Percentiles rank a stretch among this genome's conserved stretches.
phyloP scores from a whole-genome alignment of 441 rosid genomes.

The Populus trichocarpa region DNA sequence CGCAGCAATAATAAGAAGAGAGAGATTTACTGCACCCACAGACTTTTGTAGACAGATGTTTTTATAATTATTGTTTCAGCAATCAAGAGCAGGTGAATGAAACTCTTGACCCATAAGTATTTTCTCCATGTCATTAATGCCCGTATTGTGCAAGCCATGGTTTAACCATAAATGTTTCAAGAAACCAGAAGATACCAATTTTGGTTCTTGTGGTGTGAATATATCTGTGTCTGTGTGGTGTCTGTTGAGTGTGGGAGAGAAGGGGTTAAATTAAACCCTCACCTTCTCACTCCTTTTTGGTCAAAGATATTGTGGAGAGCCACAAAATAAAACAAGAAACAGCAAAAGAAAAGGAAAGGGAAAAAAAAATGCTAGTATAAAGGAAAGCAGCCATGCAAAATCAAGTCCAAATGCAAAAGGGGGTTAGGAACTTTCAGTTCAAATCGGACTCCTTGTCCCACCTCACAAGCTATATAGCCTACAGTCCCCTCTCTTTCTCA shows the following conservation, averaged over 20 bases:
- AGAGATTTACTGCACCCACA: constrained; percentile 10
- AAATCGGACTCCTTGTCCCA: constrained; percentile 46
- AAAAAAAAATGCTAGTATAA: not conserved
- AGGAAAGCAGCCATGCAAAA: constrained; percentile 28
- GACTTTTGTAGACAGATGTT: constrained; percentile 18
- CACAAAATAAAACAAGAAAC: not conserved
- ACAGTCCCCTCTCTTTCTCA: constrained; percentile 16
- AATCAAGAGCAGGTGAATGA: constrained; percentile 12
- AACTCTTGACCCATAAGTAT: constrained; percentile 10
- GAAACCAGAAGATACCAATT: constrained; percentile 26
- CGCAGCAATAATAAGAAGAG: not conserved
- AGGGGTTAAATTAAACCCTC: not conserved
- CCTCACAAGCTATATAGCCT: constrained; percentile 28
- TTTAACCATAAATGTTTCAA: constrained; percentile 16
- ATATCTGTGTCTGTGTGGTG: not conserved
- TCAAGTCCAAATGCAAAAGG: constrained; percentile 24
- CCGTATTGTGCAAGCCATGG: constrained; percentile 24
- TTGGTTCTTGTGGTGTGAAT: constrained; percentile 7
- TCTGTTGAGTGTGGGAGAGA: not conserved
- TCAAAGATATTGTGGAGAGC: not conserved
- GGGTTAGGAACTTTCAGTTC: constrained; percentile 45
- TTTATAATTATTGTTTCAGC: constrained; percentile 19
- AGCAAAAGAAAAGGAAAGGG: not conserved
- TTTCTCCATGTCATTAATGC: constrained; percentile 24
- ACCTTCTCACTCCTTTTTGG: not conserved